Conservation (phyloP, 2,329 filamentous ascomycete genomes). For the Fusarium dlaminii region DNA sequence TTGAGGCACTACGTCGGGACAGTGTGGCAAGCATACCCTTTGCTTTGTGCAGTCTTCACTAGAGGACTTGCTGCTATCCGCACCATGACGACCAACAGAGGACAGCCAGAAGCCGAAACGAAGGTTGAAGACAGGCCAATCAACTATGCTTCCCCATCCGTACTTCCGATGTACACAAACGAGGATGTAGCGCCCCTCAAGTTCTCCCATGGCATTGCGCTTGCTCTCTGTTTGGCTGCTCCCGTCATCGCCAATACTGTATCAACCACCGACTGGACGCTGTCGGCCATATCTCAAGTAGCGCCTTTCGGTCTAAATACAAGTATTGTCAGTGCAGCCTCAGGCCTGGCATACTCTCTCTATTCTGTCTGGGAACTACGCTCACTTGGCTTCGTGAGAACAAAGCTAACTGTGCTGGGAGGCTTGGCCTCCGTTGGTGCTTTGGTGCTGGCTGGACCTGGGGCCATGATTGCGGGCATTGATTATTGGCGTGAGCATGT, state of each 20-base stretch:
- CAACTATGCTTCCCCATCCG: neutral
- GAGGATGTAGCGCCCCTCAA: neutral
- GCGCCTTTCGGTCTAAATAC: accelerated
- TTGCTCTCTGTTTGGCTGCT: neutral
- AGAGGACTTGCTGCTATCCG: neutral
- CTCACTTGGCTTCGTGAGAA: neutral
- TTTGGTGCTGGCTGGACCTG: neutral
- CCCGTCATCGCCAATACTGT: accelerated
- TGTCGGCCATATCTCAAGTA: neutral
- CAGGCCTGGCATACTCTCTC: neutral
- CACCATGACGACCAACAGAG: accelerated
- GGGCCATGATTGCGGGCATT: neutral
- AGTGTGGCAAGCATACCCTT: neutral
- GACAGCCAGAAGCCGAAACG: accelerated
- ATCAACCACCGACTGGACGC: too few relatives aligned
- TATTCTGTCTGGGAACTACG: neutral
- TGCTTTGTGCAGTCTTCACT: neutral
- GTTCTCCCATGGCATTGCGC: neutral
- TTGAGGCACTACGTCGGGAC: accelerated
- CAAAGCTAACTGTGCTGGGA: neutral
- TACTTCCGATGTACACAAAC: neutral
- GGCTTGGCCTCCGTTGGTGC: accelerated
- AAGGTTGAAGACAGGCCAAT: neutral
- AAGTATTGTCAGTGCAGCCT: accelerated
- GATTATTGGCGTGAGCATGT: neutral